Percentiles rank a stretch among this genome's conserved stretches.
These are phyloP conservation scores for Liriodendron chinense DNA, from an alignment of 164 flowering plant species.

Conservation along the genomic window DNA sequence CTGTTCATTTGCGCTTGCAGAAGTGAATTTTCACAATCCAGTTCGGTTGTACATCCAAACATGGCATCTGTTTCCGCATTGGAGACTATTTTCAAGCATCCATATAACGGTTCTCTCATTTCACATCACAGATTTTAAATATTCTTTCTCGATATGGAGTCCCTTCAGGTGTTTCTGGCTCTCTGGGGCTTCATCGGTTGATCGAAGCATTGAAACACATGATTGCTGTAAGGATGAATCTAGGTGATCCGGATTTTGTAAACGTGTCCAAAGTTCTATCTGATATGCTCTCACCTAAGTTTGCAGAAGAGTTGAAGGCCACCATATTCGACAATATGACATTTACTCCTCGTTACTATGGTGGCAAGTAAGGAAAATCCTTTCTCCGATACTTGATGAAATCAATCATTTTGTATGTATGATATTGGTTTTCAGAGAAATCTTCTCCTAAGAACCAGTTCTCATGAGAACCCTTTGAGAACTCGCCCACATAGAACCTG, in stretches of 20 bases:
- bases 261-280: constrained; percentile 31
- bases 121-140: constrained; percentile 47
- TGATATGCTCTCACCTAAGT: constrained; percentile 58
- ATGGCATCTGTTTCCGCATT: too few species aligned
- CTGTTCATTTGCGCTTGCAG: too few species aligned
- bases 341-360: constrained; percentile 43
- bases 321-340: constrained; percentile 53
- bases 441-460: too few species aligned
- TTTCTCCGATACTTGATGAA: not conserved
- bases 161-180: constrained; percentile 27
- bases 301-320: constrained; percentile 43
- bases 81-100: not conserved
- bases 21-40: not conserved
- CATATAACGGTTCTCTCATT: not conserved
- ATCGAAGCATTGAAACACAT: constrained; percentile 63
- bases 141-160: constrained; percentile 42
- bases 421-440: too few species aligned
- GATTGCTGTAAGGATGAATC: constrained; percentile 54
- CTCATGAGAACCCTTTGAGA: too few species aligned
- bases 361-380: constrained; percentile 36
- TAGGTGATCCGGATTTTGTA: constrained; percentile 71
- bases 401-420: not conserved
- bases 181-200: constrained; percentile 47
- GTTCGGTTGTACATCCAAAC: not conserved
- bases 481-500: too few species aligned